phyloP scores from a whole-genome alignment of 306 rosid species.

The Glycine latifolia region DNA sequence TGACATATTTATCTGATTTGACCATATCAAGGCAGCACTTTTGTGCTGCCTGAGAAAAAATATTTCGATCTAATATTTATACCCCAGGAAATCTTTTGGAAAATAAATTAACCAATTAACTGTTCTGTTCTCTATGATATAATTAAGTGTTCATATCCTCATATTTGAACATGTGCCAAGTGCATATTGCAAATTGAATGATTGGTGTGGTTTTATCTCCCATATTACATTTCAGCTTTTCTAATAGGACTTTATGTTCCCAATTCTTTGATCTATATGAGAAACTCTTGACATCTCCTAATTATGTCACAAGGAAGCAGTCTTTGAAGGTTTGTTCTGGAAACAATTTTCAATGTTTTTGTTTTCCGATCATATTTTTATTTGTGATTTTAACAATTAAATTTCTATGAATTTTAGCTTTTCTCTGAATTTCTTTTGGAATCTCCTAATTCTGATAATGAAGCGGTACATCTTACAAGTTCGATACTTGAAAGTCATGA shows the following conservation, averaged over 20 bases:
- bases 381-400: slow-evolving; percentile 39
- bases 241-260: slow-evolving; percentile 56
- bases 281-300: slow-evolving; percentile 82
- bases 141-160: slow-evolving; percentile 36
- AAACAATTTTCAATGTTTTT: slow-evolving; percentile 33
- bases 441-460: slow-evolving; percentile 83
- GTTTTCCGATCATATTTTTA: slow-evolving; percentile 26
- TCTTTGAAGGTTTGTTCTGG: slow-evolving; percentile 87
- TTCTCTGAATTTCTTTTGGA: slow-evolving; percentile 92
- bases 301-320: slow-evolving; percentile 96
- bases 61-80: slow-evolving; percentile 42
- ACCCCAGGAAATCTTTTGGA: slow-evolving; percentile 40
- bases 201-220: slow-evolving; percentile 32
- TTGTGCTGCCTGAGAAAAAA: slow-evolving; percentile 37
- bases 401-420: slow-evolving; percentile 67
- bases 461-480: slow-evolving; percentile 91
- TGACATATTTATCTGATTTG: slow-evolving; percentile 46
- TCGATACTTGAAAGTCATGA: slow-evolving; percentile 82
- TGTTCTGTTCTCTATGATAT: slow-evolving; percentile 33
- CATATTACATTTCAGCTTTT: slow-evolving; percentile 43
- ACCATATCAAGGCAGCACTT: slow-evolving; percentile 40
- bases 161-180: slow-evolving; percentile 35
- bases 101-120: slow-evolving; percentile 42
- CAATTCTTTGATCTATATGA: slow-evolving; percentile 93
- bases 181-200: slow-evolving; percentile 44